Base-by-base conservation (phyloP, 116 monocot genomes). In the Trichopus zeylanicus region DNA sequence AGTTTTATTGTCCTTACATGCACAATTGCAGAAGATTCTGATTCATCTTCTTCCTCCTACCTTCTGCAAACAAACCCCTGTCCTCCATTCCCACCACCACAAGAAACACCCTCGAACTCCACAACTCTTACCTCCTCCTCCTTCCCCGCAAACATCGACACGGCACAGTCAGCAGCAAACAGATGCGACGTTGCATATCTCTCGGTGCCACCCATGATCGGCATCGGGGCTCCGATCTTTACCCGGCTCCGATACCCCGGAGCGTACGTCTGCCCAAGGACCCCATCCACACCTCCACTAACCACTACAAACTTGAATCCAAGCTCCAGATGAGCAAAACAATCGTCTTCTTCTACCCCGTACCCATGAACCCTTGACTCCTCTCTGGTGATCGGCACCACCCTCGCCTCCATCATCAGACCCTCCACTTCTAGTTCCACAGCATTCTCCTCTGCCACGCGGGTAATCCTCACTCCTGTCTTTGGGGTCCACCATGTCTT, bases 291-390 rank as follows among this genome's bases (percentile, higher is more conserved):
- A 0, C 23, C 48, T 1, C n/a, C 12, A 31, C 46, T 74, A 7
- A 74, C 57, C 4, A 61, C 39, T 49, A 12, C 32, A 31, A 79
- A 70, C 70, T 70, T 74, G 70, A 79, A 79, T 8, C 59, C 22
- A 4, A 79, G 39, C 46, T 79, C 79, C 10, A 79, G 60, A n/a
- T 79, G 79, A 1, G 79, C 74, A 16, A 74, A 63, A 55, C 74
- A 74, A 61, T 74, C 66, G 8, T 61, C 79, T 2, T 6, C 24
- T 7, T 48, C 55, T 13, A 79, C 35, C 19, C 35, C 74, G 13
- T 79, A 79, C 1, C 74, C 61, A 19, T 79, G 79, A 39, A 74
- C 58, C 23, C 69, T 61, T 18, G 74, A 74, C 20, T 79, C 79
- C 35, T 74, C 70, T 10, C 35, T 47, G 3, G 66, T 70, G 48